Evolutionary conservation across 192 early-diverging fungal genomes (phyloP).

Genomic region (Gryganskiella cystojenkinii): DNA sequence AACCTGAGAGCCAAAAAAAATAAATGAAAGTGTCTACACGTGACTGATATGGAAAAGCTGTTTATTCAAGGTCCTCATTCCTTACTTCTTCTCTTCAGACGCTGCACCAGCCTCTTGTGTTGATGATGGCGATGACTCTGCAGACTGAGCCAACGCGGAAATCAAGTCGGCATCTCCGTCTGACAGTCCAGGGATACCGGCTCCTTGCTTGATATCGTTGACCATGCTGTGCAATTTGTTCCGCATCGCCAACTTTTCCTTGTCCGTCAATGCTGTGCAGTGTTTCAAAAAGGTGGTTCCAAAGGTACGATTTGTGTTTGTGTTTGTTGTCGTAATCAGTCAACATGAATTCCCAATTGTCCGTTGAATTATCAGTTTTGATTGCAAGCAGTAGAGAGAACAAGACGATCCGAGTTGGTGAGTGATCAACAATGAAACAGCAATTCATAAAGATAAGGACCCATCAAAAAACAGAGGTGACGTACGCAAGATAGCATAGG

Average conservation of each 20-base stretch:
- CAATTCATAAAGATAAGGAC: too few relatives aligned
- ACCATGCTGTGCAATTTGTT: constrained; percentile 50
- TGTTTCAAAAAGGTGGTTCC: neutral
- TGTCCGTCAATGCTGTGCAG: constrained; percentile 35
- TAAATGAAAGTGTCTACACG: neutral
- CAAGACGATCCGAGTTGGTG: too few relatives aligned
- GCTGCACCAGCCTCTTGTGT: neutral
- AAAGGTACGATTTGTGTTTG: too few relatives aligned
- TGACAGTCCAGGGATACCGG: constrained; percentile 38
- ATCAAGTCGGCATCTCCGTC: constrained; percentile 39
- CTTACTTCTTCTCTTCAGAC: neutral
- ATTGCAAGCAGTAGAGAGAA: too few relatives aligned
- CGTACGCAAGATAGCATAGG: constrained; percentile 51
- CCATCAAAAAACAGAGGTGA: neutral
- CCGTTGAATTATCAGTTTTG: too few relatives aligned
- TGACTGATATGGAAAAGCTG: too few relatives aligned
- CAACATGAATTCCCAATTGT: too few relatives aligned
- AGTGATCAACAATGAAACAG: too few relatives aligned
- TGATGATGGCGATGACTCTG: constrained; percentile 3
- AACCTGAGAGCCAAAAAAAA: neutral
- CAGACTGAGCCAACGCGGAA: constrained; percentile 30
- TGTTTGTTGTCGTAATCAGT: too few relatives aligned
- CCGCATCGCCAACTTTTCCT: constrained; percentile 34
- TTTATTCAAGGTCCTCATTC: too few relatives aligned
- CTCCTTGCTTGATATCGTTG: constrained; percentile 41